A percentile compares a stretch with the other conserved stretches of the same genome.
Conservation (phyloP, 2,329 filamentous ascomycete genomes). For the Colletotrichum gloeosporioides region DNA sequence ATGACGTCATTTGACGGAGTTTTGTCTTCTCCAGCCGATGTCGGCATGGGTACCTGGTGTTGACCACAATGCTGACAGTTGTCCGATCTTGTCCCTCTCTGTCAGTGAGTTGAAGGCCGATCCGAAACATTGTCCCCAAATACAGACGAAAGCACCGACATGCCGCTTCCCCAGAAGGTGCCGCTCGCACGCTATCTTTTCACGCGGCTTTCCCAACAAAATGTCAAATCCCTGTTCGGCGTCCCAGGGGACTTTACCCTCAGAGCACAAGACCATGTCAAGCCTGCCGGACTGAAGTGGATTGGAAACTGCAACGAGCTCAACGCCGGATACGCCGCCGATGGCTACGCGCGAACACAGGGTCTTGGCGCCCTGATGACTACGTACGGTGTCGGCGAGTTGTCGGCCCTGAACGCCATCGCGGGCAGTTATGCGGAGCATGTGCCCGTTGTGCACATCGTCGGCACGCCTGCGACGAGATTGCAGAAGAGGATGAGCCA, state of each 20-base stretch:
- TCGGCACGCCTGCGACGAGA: constrained; percentile 53
- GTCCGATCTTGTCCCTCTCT: not conserved
- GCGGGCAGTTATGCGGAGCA: constrained; percentile 63
- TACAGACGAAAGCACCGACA: not conserved
- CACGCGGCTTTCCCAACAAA: constrained; percentile 61
- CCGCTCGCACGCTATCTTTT: constrained; percentile 66
- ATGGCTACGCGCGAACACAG: constrained; percentile 62
- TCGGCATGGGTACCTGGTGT: not conserved
- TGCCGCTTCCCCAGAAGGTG: not conserved
- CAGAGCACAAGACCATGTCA: constrained; percentile 39
- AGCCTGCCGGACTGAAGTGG: constrained; percentile 41
- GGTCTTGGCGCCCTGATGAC: constrained; percentile 57
- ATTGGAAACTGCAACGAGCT: constrained; percentile 64
- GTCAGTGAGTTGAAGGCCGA: not conserved
- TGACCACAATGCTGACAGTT: not conserved
- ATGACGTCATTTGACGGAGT: not conserved
- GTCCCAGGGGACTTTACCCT: constrained; percentile 51
- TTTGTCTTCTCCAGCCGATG: not conserved
- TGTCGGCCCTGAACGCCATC: constrained; percentile 63
- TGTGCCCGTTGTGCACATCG: constrained; percentile 62
- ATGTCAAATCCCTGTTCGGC: constrained; percentile 60
- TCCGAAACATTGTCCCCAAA: not conserved
- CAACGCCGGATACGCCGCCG: constrained; percentile 61
- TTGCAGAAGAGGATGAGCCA: constrained; percentile 34
- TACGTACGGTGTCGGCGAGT: constrained; percentile 64